Conservation (phyloP, 2,329 filamentous ascomycete genomes). For the Cladosporium sp. region DNA sequence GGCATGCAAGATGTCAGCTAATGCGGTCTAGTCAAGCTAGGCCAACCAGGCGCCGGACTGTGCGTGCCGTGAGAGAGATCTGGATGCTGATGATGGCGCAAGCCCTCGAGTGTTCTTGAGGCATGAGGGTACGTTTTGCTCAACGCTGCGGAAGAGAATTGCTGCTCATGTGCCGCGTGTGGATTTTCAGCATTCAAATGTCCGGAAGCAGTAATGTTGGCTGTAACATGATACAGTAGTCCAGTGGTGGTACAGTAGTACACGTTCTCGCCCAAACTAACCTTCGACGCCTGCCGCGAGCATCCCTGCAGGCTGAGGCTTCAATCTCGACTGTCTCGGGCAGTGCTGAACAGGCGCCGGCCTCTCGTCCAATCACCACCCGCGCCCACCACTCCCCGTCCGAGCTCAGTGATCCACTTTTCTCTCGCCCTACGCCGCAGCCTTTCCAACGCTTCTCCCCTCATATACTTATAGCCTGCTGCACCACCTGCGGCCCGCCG, state of each 20-base stretch:
- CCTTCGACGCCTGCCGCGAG: too few relatives aligned
- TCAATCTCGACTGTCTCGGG: slow-evolving; percentile 17
- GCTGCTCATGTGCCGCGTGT: background rate
- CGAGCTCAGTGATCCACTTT: background rate
- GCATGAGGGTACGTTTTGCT: background rate
- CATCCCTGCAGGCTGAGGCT: background rate
- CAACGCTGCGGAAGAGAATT: background rate
- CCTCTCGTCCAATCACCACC: background rate
- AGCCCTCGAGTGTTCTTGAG: background rate
- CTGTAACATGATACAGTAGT: background rate
- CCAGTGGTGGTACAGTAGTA: too few relatives aligned
- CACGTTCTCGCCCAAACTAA: background rate
- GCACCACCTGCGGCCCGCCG: slow-evolving; percentile 14
- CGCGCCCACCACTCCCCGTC: background rate
- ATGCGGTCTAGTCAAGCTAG: background rate
- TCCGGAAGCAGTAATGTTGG: background rate
- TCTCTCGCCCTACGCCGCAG: slow-evolving; percentile 3
- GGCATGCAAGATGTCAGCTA: background rate
- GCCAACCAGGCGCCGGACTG: background rate
- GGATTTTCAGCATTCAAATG: background rate
- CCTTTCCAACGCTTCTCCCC: slow-evolving; percentile 1
- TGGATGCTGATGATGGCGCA: background rate
- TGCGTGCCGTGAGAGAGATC: background rate
- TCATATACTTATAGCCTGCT: slow-evolving; percentile 14
- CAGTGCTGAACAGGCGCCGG: background rate